Base-by-base conservation (phyloP, 2,329 filamentous ascomycete genomes). In the Scedosporium minutisporum region DNA sequence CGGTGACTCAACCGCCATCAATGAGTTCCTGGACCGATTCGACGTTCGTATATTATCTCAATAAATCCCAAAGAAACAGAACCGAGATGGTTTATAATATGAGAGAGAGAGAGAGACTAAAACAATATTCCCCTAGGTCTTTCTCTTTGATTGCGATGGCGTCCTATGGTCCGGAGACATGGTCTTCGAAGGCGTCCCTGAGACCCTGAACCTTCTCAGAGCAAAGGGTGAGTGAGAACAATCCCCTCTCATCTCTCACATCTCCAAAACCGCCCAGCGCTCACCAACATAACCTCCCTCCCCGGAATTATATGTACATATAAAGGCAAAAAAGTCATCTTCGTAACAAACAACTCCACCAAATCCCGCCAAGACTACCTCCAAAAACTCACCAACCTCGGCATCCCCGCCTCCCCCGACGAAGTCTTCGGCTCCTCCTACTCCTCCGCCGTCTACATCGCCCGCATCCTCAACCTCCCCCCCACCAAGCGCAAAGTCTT, bases 281-380 rank as follows among this genome's bases (percentile, higher is more conserved):
- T 21, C 14, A 25, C 27, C 27, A 38, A 38, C 1, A 38, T 10
- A 38, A 3, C 33, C 33, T 38, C 3, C 10, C 33, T 38, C 33
- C 33, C 33, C 33, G 33, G 6, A 38, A 38, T 12, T 2, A 6
- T 3, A 38, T 4, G 33, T 38, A 38, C 12, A 18, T 41, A 10
- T 18, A 41, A 48, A 95, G 93, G 91, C 72, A 99, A 99, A 76
- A 88, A 88, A 72, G 83, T 95, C 41, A 87, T 99, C 62, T 99
- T 99, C 72, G 95, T 99, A 61, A 99, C 95, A 48, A 99, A 99
- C 79, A 99, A 99, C 79, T 97, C 92, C 71, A 97, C 95, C 63
- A 99, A 99, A 74, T 96, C 93, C 10, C 89, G 95, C 63, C 80
- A 84, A 59, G 92, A 97, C 73, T 99, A 99, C 77, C 88, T 89